Evolutionary conservation across 2,329 filamentous ascomycete species (phyloP).

Genomic region (Fusarium protoensiforme): DNA sequence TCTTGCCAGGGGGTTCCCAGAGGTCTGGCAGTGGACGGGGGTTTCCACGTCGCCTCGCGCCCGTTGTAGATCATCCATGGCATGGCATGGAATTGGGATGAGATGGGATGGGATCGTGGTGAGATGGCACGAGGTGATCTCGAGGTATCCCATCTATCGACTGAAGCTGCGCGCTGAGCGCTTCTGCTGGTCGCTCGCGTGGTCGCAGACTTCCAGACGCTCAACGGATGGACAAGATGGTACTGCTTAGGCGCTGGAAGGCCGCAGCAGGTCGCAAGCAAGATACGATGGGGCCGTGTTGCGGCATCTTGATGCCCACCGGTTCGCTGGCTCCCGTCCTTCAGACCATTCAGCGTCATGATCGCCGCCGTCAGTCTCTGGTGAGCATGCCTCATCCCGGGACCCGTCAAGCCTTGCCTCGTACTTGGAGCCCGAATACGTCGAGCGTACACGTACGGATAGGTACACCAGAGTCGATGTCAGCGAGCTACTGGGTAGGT

Average conservation of each 20-base stretch:
- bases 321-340: constrained; percentile 39
- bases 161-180: constrained; percentile 9
- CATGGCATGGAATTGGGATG: constrained; percentile 38
- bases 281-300: constrained; percentile 34
- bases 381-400: constrained; percentile 35
- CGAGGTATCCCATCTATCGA: background rate
- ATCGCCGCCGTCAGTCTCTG: constrained; percentile 37
- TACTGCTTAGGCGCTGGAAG: constrained; percentile 12
- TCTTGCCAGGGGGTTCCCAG: constrained; percentile 32
- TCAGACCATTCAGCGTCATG: constrained; percentile 37
- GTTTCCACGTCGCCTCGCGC: constrained; percentile 35
- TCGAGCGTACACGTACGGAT: constrained; percentile 7
- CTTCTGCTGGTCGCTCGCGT: constrained; percentile 32
- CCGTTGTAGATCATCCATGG: constrained; percentile 37
- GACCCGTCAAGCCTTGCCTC: constrained; percentile 20
- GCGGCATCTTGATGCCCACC: constrained; percentile 35
- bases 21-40: constrained; percentile 29
- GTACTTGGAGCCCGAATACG: constrained; percentile 11
- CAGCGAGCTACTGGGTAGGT: constrained; percentile 3
- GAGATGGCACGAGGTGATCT: constrained; percentile 33
- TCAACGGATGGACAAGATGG: constrained; percentile 29
- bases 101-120: constrained; percentile 31
- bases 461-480: constrained; percentile 28
- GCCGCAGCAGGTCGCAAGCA: constrained; percentile 20
- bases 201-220: constrained; percentile 36